Evolutionary conservation across 371 early-diverging fungal species (phyloP).

Genomic region (Cokeromyces recurvatus): DNA sequence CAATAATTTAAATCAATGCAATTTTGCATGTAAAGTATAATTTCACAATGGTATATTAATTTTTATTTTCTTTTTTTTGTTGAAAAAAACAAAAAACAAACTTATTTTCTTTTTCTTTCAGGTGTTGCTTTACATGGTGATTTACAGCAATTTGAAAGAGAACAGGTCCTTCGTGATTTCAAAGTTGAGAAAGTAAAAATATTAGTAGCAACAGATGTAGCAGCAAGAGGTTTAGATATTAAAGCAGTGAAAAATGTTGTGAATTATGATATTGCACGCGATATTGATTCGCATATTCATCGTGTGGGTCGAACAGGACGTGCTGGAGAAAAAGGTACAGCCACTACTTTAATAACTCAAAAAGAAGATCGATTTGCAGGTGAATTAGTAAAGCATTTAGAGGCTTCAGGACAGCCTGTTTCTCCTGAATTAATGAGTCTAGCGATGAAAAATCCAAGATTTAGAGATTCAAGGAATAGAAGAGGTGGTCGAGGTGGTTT

Average conservation of each 20-base stretch:
- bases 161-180: slow-evolving; percentile 86
- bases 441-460: slow-evolving; percentile 72
- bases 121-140: slow-evolving; percentile 97
- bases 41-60: background rate
- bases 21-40: slow-evolving; percentile 48
- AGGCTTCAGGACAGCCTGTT: slow-evolving; percentile 60
- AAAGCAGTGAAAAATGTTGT: slow-evolving; percentile 65
- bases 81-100: background rate
- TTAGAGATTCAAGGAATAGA: slow-evolving; percentile 44
- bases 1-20: slow-evolving; percentile 42
- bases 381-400: slow-evolving; percentile 70
- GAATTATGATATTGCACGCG: slow-evolving; percentile 73
- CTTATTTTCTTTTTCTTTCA: slow-evolving; percentile 1
- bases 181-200: slow-evolving; percentile 65
- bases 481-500: slow-evolving; percentile 39
- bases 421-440: slow-evolving; percentile 60
- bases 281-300: slow-evolving; percentile 77
- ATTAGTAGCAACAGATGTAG: slow-evolving; percentile 98
- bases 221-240: slow-evolving; percentile 93
- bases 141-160: slow-evolving; percentile 94
- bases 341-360: slow-evolving; percentile 64
- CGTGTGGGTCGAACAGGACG: slow-evolving; percentile 70
- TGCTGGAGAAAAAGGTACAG: slow-evolving; percentile 73
- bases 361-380: slow-evolving; percentile 80
- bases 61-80: too few relatives aligned